Evolutionary conservation across 1,284 basidiomycete species (phyloP), one percentile per base, ranked within the genome.

Genomic region (Puccinia polysora): DNA sequence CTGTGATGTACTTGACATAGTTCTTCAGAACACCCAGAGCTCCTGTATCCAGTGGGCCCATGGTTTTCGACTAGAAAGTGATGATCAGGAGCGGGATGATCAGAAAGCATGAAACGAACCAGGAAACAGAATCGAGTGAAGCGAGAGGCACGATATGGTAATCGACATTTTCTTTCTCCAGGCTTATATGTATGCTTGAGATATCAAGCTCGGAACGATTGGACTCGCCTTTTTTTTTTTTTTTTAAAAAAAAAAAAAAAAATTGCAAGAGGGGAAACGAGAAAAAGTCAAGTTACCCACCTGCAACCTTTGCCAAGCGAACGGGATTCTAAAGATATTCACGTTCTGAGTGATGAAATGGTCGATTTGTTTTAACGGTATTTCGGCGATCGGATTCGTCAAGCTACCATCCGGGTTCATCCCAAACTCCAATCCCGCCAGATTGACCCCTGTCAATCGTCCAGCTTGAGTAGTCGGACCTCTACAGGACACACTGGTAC

Each of bases 371-470:
- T 23, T 36, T 18, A 52, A 1, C 5, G 63, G 63, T 38, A 49
- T 45, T 20, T 14, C 32, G 12, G 25, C 30, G 3, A 63, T 45
- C 10, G 45, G 23, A 32, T 8, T 28, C 25, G 18, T 40, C 34
- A 50, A 2, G 1, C 30, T 40, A 23, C 63, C 63, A 53, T 47
- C 28, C 4, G 18, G 8, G 30, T 65, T 30, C 18, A 65, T 65
- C 7, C 63, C 63, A 28, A 65, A 65, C 40, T 65, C 63, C 23
- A 65, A 40, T 53, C 63, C 63, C 10, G 63, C 63, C 18, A 65
- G 36, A 28, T 65, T 65, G 18, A 65, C 63, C 49, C 63, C 63
- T 10, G 43, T 28, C 60, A 38, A 47, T 58, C 55, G 30, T 58
- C 38, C 25, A 18, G 6, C 2, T 58, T 58, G 32, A 1, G 34